phyloP scores from a whole-genome alignment of 805 yeast species.

The Barnettozyma wickerhamii region DNA sequence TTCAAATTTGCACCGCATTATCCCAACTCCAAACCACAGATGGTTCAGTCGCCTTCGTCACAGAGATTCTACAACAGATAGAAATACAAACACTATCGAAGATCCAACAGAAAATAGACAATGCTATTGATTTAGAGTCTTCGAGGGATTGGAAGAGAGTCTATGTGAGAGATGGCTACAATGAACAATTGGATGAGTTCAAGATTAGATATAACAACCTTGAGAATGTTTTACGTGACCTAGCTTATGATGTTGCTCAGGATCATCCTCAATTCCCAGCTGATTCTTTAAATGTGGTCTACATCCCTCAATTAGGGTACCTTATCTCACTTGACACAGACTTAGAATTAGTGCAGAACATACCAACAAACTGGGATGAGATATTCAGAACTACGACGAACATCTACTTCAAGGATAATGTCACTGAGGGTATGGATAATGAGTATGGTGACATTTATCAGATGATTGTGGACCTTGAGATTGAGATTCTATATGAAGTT shows the following conservation, averaged over 20 bases:
- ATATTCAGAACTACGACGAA: constrained; percentile 35
- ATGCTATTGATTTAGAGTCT: constrained; percentile 33
- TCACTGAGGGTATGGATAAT: constrained; percentile 30
- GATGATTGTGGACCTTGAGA: constrained; percentile 35
- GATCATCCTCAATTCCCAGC: constrained; percentile 5
- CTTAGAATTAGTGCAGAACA: neutral
- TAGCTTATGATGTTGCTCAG: constrained; percentile 18
- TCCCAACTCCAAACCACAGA: too few species aligned
- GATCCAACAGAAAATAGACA: constrained; percentile 20
- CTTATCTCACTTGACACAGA: constrained; percentile 27
- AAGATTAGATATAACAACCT: constrained; percentile 17
- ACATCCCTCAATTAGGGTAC: constrained; percentile 44
- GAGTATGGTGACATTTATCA: constrained; percentile 40
- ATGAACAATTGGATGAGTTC: constrained; percentile 22
- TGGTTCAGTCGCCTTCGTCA: too few species aligned
- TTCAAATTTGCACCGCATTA: constrained; percentile 14
- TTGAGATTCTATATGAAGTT: constrained; percentile 34
- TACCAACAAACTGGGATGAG: constrained; percentile 29
- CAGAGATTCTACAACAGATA: constrained; percentile 12
- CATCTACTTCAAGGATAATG: constrained; percentile 32
- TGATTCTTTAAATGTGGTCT: constrained; percentile 31
- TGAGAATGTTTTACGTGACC: constrained; percentile 28
- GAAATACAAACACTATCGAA: constrained; percentile 9
- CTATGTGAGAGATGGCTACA: constrained; percentile 28
- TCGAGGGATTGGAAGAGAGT: constrained; percentile 28